Conservation (phyloP, 257 asterid genomes). For the Parsonsia alboflavescens region DNA sequence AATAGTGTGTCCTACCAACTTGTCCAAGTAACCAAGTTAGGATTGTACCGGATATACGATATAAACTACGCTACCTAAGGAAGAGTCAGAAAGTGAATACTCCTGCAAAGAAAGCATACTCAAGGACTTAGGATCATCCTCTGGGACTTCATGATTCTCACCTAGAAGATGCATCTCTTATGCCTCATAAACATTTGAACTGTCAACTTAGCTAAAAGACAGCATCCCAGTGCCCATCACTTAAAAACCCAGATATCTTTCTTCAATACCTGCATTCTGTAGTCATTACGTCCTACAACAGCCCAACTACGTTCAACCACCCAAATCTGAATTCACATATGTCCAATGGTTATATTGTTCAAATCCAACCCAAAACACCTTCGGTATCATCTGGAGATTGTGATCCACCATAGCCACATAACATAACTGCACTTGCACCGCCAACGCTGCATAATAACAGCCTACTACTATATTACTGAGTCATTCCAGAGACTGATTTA, state of each 20-base stretch:
- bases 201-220: constrained; percentile 15
- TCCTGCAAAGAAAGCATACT: constrained; percentile 4
- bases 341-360: background rate
- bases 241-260: constrained; percentile 3
- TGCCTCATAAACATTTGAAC: constrained; percentile 13
- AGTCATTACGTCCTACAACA: constrained; percentile 18
- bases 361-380: constrained; percentile 7
- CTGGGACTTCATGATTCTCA: constrained; percentile 10
- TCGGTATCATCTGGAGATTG: constrained; percentile 27
- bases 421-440: constrained; percentile 32
- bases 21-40: constrained; percentile 21
- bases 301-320: constrained; percentile 18
- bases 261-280: constrained; percentile 22
- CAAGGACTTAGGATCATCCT: constrained; percentile 11
- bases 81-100: constrained; percentile 17
- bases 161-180: constrained; percentile 17
- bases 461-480: constrained; percentile 19
- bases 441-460: constrained; percentile 20
- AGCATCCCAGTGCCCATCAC: constrained; percentile 3
- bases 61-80: constrained; percentile 14
- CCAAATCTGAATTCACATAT: constrained; percentile 11
- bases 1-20: background rate
- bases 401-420: constrained; percentile 35
- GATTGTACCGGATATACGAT: constrained; percentile 41
- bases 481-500: constrained; percentile 27